Conservation (phyloP, 345 rosid genomes). For the Carallia brachiata region DNA sequence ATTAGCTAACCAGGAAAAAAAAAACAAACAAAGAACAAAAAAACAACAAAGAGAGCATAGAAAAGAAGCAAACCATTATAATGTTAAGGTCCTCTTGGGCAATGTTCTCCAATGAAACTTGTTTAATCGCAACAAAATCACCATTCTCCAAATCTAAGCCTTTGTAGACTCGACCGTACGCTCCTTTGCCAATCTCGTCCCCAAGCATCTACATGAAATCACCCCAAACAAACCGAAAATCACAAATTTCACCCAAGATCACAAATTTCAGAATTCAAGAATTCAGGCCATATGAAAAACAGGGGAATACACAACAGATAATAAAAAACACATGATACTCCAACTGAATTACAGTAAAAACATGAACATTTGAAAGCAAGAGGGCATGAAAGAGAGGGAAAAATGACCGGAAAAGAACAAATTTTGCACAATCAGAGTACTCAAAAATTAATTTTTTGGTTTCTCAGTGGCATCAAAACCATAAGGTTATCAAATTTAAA, state of each 20-base stretch:
- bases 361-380: neutral
- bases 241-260: conserved; percentile 6
- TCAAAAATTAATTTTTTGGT: neutral
- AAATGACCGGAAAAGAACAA: neutral
- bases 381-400: neutral
- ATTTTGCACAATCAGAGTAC: neutral
- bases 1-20: neutral
- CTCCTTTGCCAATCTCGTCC: conserved; percentile 99
- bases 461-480: too few relatives aligned
- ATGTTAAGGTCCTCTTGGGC: conserved; percentile 98
- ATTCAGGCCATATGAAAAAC: neutral
- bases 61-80: conserved; percentile 66
- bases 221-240: conserved; percentile 6
- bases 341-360: neutral
- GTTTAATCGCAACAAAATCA: conserved; percentile 96
- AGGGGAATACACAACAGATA: neutral
- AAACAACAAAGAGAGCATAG: neutral
- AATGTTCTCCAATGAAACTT: conserved; percentile 95
- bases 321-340: neutral
- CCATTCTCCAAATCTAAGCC: conserved; percentile 99
- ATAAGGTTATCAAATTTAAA: too few relatives aligned
- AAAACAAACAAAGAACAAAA: neutral
- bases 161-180: conserved; percentile 95
- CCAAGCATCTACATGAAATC: conserved; percentile 70
- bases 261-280: conserved; percentile 4